Base-by-base conservation (phyloP, 2,329 filamentous ascomycete species). In the Mycocentrospora acerina region DNA sequence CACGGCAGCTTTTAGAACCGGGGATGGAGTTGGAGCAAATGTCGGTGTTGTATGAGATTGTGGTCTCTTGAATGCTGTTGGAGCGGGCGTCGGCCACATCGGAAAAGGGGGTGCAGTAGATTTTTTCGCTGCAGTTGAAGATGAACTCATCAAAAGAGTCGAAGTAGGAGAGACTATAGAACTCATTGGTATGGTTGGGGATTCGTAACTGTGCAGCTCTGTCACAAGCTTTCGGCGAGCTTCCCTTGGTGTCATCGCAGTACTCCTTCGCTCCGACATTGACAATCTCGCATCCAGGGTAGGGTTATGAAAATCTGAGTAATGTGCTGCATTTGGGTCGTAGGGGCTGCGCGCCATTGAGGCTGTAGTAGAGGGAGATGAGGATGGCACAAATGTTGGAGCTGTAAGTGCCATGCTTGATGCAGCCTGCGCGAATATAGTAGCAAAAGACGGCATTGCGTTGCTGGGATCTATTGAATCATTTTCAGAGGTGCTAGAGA, bases 171-270 rank as follows among this genome's bases (percentile, higher is more conserved):
- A 9, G 5, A 5, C 9, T 22, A 9, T 6, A 22, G 19, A 22
- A 22, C 19, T 9, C 9, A 22, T 5, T 22, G 19, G 19, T 6
- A 9, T 9, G 19, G 9, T 22, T 22, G 19, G 19, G 10, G 40
- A 22, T 13, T 40, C 40, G 19, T 37, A 49, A 13, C 26, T 27
- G 12, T 51, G 32, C 2, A 44, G 36, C 9, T 38, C 34, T 4
- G 43, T 33, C 7, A 47, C 19, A 4, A 36, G 44, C n/a, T 43
- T 40, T 16, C 43, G 47, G 4, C 40, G 44, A 15, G 31, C 39
- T 37, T 49, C 37, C 24, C 31, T 9, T 7, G 46, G 41, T 12
- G 34, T 35, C 9, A 22, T 22, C 9, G 9, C 19, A 9, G 19
- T 9, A 22, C 19, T 9, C 9, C 9, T 22, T 22, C 9, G 19